Evolutionary conservation across 768 basidiomycete genomes (phyloP).

Genomic region (Porphyrellus cyaneotinctus): DNA sequence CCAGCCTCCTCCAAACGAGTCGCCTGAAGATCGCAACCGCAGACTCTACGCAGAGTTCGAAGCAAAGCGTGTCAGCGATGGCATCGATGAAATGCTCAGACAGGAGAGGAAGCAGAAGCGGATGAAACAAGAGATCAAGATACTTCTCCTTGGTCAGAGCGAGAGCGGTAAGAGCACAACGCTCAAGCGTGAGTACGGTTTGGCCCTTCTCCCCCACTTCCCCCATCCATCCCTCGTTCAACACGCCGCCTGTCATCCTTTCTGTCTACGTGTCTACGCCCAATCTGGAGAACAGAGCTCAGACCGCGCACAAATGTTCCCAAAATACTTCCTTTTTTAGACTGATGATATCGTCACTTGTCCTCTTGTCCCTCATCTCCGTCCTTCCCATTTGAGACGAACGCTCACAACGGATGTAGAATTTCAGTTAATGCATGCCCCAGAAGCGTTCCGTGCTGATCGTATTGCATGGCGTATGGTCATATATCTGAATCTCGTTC

Average conservation of each 20-base stretch:
- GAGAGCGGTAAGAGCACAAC: slow-evolving; percentile 90
- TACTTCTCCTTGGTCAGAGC: slow-evolving; percentile 81
- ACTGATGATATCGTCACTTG: background rate
- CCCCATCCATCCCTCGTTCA: background rate
- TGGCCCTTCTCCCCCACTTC: slow-evolving; percentile 4
- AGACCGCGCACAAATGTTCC: background rate
- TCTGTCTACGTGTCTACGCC: background rate
- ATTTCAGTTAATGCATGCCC: slow-evolving; percentile 79
- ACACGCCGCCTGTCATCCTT: background rate
- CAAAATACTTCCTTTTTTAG: slow-evolving; percentile 5
- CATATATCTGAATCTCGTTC: slow-evolving; percentile 84
- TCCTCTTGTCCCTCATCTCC: slow-evolving; percentile 1
- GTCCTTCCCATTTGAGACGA: slow-evolving; percentile 1
- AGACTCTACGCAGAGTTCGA: slow-evolving; percentile 65
- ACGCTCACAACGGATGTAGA: slow-evolving; percentile 43
- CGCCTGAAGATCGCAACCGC: slow-evolving; percentile 58
- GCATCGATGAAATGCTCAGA: slow-evolving; percentile 75
- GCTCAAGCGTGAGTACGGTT: slow-evolving; percentile 68
- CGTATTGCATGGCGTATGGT: slow-evolving; percentile 84
- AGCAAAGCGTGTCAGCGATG: slow-evolving; percentile 69
- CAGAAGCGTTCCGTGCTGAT: slow-evolving; percentile 72
- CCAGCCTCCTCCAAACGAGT: slow-evolving; percentile 69
- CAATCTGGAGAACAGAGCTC: slow-evolving; percentile 1
- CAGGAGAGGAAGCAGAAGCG: slow-evolving; percentile 62
- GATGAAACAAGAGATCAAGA: slow-evolving; percentile 61